Conservation (phyloP, 2,329 filamentous ascomycete genomes). For the Zopfia rhizophila region DNA sequence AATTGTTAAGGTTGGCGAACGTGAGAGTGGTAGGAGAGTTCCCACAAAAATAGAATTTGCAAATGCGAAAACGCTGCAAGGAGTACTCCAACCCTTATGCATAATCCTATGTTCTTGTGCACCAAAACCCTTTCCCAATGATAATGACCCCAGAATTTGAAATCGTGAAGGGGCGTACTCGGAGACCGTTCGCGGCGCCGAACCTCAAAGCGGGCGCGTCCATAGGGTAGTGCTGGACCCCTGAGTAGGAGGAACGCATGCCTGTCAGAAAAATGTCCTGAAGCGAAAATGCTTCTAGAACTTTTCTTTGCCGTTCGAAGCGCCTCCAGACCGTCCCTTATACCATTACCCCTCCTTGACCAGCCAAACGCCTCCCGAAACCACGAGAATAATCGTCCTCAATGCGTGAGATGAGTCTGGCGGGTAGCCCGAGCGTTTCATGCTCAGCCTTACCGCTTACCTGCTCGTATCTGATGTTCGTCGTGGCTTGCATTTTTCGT, state of each 20-base stretch:
- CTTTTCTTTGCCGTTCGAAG: constrained; percentile 4
- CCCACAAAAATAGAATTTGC: constrained; percentile 8
- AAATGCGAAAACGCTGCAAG: constrained; percentile 25
- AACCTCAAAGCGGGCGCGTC: constrained; percentile 1
- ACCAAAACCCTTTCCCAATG: constrained; percentile 9
- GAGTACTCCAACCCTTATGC: constrained; percentile 25
- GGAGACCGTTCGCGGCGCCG: constrained; percentile 1
- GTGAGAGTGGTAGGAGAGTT: constrained; percentile 2
- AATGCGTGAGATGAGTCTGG: constrained; percentile 20
- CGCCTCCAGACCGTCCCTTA: constrained; percentile 8
- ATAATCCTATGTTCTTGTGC: constrained; percentile 8
- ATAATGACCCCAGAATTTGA: constrained; percentile 9
- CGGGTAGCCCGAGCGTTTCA: constrained; percentile 28
- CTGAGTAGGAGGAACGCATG: constrained; percentile 9
- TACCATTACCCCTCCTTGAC: no score
- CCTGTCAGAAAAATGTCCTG: constrained; percentile 2
- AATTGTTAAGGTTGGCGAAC: constrained; percentile 2
- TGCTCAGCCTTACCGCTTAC: constrained; percentile 36
- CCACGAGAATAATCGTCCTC: constrained; percentile 15
- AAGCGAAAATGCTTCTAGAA: constrained; percentile 6
- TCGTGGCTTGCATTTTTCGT: constrained; percentile 91
- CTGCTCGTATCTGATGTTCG: constrained; percentile 56
- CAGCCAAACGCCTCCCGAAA: constrained; percentile 11
- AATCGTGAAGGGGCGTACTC: constrained; percentile 7
- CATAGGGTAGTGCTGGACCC: no score